Evolutionary conservation across 106 monocot species (phyloP), one percentile per base, ranked within the genome.

Genomic region (Allium cepa): DNA sequence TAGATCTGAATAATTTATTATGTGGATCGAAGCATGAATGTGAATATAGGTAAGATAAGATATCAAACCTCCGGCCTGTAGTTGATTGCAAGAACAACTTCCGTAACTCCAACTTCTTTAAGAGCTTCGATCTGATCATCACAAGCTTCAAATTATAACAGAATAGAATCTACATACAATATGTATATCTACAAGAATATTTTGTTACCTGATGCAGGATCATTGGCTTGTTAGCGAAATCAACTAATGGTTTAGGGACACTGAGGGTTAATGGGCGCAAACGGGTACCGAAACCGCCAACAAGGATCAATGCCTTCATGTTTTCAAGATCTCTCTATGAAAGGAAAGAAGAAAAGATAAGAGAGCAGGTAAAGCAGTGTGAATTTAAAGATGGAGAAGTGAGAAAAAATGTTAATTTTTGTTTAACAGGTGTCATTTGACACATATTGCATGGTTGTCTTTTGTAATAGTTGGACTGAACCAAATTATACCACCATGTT

Each of bases 151-250:
- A 49, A 27, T 5, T 50, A 67, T 4, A 7, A 14, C 11, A 60
- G 22, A 13, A 48, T 6, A 10, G 53, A 57, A 13, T 3, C 62
- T 1, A n/a, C 9, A 50, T 10, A 17, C 36, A 36, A 36, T 36
- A 36, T 36, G 36, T 36, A 36, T 4, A 36, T 36, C 36, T 4
- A 36, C 3, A 36, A 36, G 36, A 36, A 4, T 36, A 4, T 36
- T 36, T 13, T 8, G 14, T 69, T 67, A 85, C 85, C 85, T 85
- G 85, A 76, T 85, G 85, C 48, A 85, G 72, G 75, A 85, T 85
- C 85, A 85, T 85, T 48, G 85, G 85, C 51, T 85, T 85, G 72
- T 85, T 85, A 11, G 73, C 85, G 67, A 85, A 85, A 64, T 85
- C 85, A 56, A 85, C 85, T 8, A 85, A 75, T 8, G 85, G 85